Evolutionary conservation across 805 yeast species (phyloP).

Genomic region (Blastobotrys robertii): DNA sequence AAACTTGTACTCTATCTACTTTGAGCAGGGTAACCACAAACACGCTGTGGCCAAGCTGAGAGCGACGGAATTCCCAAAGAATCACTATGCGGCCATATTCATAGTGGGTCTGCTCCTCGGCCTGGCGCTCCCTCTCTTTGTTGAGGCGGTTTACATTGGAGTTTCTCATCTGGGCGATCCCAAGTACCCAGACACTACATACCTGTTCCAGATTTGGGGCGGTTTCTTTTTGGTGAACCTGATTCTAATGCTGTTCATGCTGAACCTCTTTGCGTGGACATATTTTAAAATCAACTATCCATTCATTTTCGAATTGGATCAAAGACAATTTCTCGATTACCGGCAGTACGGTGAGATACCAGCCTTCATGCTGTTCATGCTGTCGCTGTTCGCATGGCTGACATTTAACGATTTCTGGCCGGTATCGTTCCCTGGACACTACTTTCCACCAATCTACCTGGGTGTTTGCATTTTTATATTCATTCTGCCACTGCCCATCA

Average conservation of each 20-base stretch:
- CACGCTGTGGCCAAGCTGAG: slow-evolving; percentile 62
- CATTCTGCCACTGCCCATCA: slow-evolving; percentile 50
- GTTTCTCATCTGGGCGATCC: slow-evolving; percentile 34
- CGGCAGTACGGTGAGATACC: slow-evolving; percentile 61
- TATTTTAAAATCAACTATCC: slow-evolving; percentile 73
- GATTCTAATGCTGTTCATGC: slow-evolving; percentile 52
- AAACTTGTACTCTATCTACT: slow-evolving; percentile 52
- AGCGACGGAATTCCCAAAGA: slow-evolving; percentile 32
- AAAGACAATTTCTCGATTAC: slow-evolving; percentile 53
- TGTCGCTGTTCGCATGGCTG: slow-evolving; percentile 62
- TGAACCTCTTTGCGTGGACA: slow-evolving; percentile 68
- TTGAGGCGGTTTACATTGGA: slow-evolving; percentile 47
- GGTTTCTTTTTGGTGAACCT: slow-evolving; percentile 66
- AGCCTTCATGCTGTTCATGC: slow-evolving; percentile 42
- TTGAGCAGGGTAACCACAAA: slow-evolving; percentile 65
- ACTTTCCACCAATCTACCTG: slow-evolving; percentile 73
- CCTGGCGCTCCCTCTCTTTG: slow-evolving; percentile 55
- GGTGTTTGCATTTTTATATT: slow-evolving; percentile 41
- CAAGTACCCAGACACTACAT: slow-evolving; percentile 44
- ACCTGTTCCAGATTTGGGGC: slow-evolving; percentile 80
- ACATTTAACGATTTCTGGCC: slow-evolving; percentile 68
- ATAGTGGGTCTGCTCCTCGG: slow-evolving; percentile 64
- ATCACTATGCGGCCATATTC: slow-evolving; percentile 37
- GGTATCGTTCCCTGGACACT: slow-evolving; percentile 45
- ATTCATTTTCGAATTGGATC: slow-evolving; percentile 82